Conservation (phyloP, 1,284 basidiomycete species). For the Exobasidium rhododendri region DNA sequence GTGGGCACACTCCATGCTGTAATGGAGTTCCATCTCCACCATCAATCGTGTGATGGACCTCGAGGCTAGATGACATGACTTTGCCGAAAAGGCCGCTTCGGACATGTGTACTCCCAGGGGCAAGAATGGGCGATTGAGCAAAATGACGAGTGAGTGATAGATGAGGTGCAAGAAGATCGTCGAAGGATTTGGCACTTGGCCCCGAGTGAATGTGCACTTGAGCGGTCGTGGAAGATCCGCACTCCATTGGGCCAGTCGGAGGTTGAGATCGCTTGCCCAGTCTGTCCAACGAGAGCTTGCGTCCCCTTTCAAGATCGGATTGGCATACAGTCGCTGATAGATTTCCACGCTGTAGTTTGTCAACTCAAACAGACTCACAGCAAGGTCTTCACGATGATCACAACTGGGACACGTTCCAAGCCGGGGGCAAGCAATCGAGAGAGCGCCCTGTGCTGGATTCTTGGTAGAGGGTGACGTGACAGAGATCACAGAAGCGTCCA, state of each 20-base stretch:
- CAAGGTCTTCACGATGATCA: not conserved
- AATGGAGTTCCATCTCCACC: slow-evolving; percentile 1
- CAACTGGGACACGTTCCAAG: not conserved
- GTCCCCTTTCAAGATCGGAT: slow-evolving; percentile 4
- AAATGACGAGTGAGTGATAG: slow-evolving; percentile 45
- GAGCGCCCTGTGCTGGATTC: not conserved
- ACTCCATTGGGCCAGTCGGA: slow-evolving; percentile 7
- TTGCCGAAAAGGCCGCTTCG: slow-evolving; percentile 4
- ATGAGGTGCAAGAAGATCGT: slow-evolving; percentile 44
- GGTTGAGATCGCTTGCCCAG: slow-evolving; percentile 10
- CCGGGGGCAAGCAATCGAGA: slow-evolving; percentile 6
- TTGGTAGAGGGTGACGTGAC: not conserved
- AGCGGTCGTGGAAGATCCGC: slow-evolving; percentile 6
- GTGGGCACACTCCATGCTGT: not conserved
- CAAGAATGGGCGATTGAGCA: slow-evolving; percentile 51
- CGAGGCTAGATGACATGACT: slow-evolving; percentile 6
- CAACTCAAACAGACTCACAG: slow-evolving; percentile 1
- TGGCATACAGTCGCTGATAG: slow-evolving; percentile 3
- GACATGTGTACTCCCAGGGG: slow-evolving; percentile 19
- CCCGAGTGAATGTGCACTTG: slow-evolving; percentile 8
- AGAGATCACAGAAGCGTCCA: not conserved
- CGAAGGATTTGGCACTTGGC: not conserved
- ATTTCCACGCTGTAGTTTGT: slow-evolving; percentile 6
- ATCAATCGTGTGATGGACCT: not conserved
- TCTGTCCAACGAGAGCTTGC: slow-evolving; percentile 1